Percentiles rank a stretch among this genome's conserved stretches.
These are phyloP conservation scores for Colletotrichum zoysiae DNA, from an alignment of 2,329 filamentous ascomycete genomes.

Conservation along the genomic window DNA sequence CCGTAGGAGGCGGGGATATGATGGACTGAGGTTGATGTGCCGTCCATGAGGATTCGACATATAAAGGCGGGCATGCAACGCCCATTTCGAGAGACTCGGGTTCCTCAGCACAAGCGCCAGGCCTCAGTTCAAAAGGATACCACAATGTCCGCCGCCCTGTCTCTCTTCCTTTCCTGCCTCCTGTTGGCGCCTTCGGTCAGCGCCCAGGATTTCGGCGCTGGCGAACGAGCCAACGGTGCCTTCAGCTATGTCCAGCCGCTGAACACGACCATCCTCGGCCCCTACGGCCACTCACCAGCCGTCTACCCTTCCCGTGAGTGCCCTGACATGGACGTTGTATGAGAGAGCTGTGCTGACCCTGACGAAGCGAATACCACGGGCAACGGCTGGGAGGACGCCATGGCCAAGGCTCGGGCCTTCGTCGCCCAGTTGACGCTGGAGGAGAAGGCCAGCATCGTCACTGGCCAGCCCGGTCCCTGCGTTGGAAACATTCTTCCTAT, in stretches of 20 bases:
- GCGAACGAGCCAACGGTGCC: constrained; percentile 46
- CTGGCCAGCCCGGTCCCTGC: constrained; percentile 51
- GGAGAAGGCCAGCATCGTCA: constrained; percentile 52
- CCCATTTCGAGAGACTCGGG: not conserved
- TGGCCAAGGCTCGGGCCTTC: constrained; percentile 53
- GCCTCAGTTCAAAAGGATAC: constrained; percentile 28
- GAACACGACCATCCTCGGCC: constrained; percentile 56
- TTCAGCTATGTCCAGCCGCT: constrained; percentile 57
- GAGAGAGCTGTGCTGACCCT: constrained; percentile 36
- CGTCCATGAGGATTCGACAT: constrained; percentile 4
- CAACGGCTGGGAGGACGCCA: constrained; percentile 51
- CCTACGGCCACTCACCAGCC: constrained; percentile 54
- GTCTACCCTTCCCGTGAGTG: constrained; percentile 54
- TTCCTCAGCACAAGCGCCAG: constrained; percentile 36
- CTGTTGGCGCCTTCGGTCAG: constrained; percentile 47
- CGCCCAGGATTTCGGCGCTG: constrained; percentile 47
- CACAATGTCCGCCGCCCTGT: constrained; percentile 53
- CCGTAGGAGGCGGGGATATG: not conserved
- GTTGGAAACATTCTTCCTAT: constrained; percentile 54
- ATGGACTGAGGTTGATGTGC: constrained; percentile 21
- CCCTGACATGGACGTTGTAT: no score
- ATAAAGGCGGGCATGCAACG: constrained; percentile 31
- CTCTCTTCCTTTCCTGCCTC: constrained; percentile 57
- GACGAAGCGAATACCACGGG: constrained; percentile 53
- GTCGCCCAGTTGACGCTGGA: constrained; percentile 47